Evolutionary conservation across 1,139 yeast genomes (phyloP).

Genomic region (Magnusiomyces magnusii): DNA sequence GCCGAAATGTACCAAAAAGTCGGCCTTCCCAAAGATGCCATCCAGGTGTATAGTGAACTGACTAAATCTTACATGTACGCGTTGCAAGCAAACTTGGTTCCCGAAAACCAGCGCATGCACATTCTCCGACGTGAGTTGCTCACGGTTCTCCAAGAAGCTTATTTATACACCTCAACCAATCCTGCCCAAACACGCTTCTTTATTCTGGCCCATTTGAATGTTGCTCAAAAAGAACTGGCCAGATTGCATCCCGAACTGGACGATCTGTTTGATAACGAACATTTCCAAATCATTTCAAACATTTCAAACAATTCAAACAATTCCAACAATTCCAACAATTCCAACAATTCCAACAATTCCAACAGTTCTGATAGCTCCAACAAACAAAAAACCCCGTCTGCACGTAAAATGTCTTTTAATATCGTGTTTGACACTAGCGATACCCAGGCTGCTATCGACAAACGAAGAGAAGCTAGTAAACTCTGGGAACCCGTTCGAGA

Average conservation of each 20-base stretch:
- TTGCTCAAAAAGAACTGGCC: slow-evolving; percentile 57
- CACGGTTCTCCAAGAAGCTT: slow-evolving; percentile 59
- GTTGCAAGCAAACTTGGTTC: slow-evolving; percentile 36
- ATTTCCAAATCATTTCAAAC: neutral
- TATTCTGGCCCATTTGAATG: slow-evolving; percentile 52
- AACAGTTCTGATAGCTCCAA: no score
- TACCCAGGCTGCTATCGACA: slow-evolving; percentile 1
- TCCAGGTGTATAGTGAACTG: slow-evolving; percentile 57
- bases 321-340: no score
- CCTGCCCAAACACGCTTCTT: slow-evolving; percentile 51
- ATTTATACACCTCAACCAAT: slow-evolving; percentile 42
- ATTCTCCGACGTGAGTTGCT: slow-evolving; percentile 65
- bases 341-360: no score
- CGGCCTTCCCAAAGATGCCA: slow-evolving; percentile 54
- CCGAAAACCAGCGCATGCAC: slow-evolving; percentile 40
- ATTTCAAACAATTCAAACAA: no score
- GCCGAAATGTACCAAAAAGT: slow-evolving; percentile 80
- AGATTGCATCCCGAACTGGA: slow-evolving; percentile 28
- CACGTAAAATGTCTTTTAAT: slow-evolving; percentile 3
- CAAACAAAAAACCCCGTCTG: no score
- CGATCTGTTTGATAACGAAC: slow-evolving; percentile 14
- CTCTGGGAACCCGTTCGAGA: slow-evolving; percentile 66
- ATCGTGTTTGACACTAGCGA: neutral
- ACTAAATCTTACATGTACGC: slow-evolving; percentile 51
- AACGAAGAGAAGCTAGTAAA: slow-evolving; percentile 15